Conservation (phyloP, 768 basidiomycete species). For the Agaricus blazei region DNA sequence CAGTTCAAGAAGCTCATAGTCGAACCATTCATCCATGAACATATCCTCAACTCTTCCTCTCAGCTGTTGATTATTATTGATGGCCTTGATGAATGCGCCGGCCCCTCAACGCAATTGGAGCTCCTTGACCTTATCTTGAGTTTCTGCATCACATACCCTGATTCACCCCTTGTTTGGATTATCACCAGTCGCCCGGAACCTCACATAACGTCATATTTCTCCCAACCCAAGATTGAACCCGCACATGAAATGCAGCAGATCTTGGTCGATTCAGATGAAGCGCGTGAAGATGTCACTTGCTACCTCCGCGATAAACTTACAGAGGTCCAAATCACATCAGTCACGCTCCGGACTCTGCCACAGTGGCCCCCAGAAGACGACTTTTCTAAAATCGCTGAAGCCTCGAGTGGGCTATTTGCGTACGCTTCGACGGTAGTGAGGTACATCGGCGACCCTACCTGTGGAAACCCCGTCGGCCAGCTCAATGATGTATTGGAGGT, state of each 20-base stretch:
- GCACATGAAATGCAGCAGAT: neutral
- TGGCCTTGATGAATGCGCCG: neutral
- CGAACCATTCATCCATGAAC: neutral
- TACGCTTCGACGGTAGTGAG: constrained; percentile 18
- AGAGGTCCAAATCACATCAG: neutral
- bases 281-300: constrained; percentile 13
- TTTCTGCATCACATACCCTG: neutral
- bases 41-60: neutral
- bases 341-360: neutral
- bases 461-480: neutral
- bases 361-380: constrained; percentile 16
- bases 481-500: neutral
- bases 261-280: constrained; percentile 1
- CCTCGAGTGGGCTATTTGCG: constrained; percentile 20
- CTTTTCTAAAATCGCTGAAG: constrained; percentile 12
- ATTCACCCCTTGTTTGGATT: constrained; percentile 16
- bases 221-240: neutral
- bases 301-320: constrained; percentile 12
- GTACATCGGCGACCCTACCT: constrained; percentile 12
- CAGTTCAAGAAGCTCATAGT: constrained; percentile 13
- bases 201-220: constrained; percentile 8
- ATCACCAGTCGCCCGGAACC: constrained; percentile 23
- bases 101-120: constrained; percentile 7
- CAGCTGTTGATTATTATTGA: neutral
- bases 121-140: constrained; percentile 13